A percentile compares a stretch with the other conserved stretches of the same genome.
Evolutionary conservation across 139 green algal genomes (phyloP).

Genomic region (Trebouxia sp.): DNA sequence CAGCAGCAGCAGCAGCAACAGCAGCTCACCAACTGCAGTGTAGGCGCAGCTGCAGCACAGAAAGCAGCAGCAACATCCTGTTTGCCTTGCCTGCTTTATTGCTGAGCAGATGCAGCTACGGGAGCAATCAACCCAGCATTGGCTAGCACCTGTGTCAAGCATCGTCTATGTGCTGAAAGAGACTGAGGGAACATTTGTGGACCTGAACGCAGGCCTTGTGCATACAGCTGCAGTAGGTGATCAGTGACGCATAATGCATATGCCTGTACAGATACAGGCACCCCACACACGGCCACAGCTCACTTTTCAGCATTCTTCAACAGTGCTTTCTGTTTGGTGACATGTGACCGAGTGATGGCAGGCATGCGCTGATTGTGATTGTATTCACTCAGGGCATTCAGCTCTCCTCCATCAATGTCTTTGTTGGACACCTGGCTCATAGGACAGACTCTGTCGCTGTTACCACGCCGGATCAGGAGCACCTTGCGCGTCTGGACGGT

Average conservation of each 20-base stretch:
- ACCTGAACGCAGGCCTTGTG: not conserved
- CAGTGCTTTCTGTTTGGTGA: not conserved
- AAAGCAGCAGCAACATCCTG: no score
- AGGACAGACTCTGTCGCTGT: slow-evolving; percentile 38
- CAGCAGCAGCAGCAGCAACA: no score
- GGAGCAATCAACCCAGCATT: no score
- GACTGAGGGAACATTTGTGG: no score
- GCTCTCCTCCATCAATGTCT: slow-evolving; percentile 35
- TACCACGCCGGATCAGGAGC: slow-evolving; percentile 46
- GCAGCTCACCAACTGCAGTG: no score
- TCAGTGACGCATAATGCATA: not conserved
- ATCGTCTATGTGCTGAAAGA: no score
- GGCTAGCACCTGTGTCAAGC: no score
- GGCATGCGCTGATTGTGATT: slow-evolving; percentile 11
- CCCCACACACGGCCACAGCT: not conserved
- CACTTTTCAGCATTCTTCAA: slow-evolving; percentile 42
- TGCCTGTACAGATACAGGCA: not conserved
- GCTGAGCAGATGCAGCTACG: no score
- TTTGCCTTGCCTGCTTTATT: no score
- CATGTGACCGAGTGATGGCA: slow-evolving; percentile 35
- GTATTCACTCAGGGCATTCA: slow-evolving; percentile 37
- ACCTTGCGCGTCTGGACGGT: slow-evolving; percentile 42
- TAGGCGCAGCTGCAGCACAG: no score
- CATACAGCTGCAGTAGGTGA: not conserved
- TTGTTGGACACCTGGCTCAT: slow-evolving; percentile 37